Conservation (phyloP, 2,329 filamentous ascomycete genomes). For the Stylonectria norvegica region DNA sequence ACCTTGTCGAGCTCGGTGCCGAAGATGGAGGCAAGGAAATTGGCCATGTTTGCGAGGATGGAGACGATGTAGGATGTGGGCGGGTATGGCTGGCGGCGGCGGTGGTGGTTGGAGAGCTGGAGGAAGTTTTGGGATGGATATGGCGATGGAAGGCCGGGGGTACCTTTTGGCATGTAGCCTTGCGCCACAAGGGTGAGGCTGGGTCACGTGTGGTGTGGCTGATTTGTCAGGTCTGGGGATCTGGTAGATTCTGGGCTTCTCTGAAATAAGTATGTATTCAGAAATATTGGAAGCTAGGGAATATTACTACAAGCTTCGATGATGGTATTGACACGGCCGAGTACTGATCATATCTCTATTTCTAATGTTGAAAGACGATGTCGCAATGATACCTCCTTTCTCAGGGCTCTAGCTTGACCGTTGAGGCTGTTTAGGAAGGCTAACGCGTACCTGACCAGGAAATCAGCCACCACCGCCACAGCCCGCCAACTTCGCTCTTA, state of each 20-base stretch:
- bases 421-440: too few species aligned
- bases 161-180: constrained; percentile 18
- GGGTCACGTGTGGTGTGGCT: constrained; percentile 33
- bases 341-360: too few species aligned
- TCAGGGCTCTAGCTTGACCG: too few species aligned
- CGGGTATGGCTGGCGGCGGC: too few species aligned
- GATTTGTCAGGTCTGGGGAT: constrained; percentile 20
- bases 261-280: not conserved
- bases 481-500: too few species aligned
- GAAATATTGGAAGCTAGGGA: not conserved
- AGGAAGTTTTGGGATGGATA: constrained; percentile 19
- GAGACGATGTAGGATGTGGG: constrained; percentile 1
- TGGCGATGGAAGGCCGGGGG: constrained; percentile 1
- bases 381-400: too few species aligned
- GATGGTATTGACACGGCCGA: too few species aligned
- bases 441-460: too few species aligned
- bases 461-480: constrained; percentile 1
- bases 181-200: constrained; percentile 26
- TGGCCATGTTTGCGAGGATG: constrained; percentile 64
- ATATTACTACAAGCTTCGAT: too few species aligned
- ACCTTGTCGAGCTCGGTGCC: constrained; percentile 99
- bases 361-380: too few species aligned
- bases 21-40: constrained; percentile 99
- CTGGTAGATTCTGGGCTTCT: constrained; percentile 11
- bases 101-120: constrained; percentile 8